Conservation (phyloP, 768 basidiomycete species). For the Saitozyma sp. region DNA sequence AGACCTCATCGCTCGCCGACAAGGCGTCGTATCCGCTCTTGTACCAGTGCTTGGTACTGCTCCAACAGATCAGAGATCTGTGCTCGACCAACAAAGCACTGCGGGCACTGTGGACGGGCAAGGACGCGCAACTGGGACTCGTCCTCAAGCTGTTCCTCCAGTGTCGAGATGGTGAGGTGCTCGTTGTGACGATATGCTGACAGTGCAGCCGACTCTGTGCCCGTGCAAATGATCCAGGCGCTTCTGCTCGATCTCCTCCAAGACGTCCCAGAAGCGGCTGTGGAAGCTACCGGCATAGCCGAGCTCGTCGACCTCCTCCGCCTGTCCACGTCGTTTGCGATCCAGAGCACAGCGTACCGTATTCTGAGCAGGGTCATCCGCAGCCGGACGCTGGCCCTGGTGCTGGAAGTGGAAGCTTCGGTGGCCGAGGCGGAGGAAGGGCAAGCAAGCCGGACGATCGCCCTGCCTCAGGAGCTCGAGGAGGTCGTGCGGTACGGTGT, state of each 20-base stretch:
- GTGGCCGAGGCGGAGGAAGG: slow-evolving; percentile 70
- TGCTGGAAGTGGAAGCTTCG: slow-evolving; percentile 67
- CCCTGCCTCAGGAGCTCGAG: slow-evolving; percentile 69
- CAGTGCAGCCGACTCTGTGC: slow-evolving; percentile 55
- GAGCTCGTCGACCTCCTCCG: slow-evolving; percentile 75
- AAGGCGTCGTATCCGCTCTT: slow-evolving; percentile 63
- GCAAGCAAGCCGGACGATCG: slow-evolving; percentile 51
- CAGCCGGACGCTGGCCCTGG: slow-evolving; percentile 75
- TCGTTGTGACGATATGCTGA: slow-evolving; percentile 5
- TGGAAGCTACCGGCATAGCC: slow-evolving; percentile 60
- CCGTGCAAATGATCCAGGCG: slow-evolving; percentile 64
- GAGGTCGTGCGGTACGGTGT: slow-evolving; percentile 59
- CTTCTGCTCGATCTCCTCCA: slow-evolving; percentile 69
- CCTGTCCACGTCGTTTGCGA: slow-evolving; percentile 61
- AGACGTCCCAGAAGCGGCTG: slow-evolving; percentile 64
- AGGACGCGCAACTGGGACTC: slow-evolving; percentile 59
- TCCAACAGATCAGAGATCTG: slow-evolving; percentile 70
- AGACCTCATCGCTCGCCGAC: slow-evolving; percentile 59
- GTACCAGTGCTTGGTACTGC: slow-evolving; percentile 68
- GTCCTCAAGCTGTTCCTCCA: slow-evolving; percentile 64
- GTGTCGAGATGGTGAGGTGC: slow-evolving; percentile 36
- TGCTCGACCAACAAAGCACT: slow-evolving; percentile 71
- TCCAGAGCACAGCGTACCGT: slow-evolving; percentile 76
- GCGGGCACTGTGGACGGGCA: slow-evolving; percentile 66
- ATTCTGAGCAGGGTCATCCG: slow-evolving; percentile 69